Conservation (phyloP, 495 filamentous ascomycete species). For the Amphirosellinia nigrospora region DNA sequence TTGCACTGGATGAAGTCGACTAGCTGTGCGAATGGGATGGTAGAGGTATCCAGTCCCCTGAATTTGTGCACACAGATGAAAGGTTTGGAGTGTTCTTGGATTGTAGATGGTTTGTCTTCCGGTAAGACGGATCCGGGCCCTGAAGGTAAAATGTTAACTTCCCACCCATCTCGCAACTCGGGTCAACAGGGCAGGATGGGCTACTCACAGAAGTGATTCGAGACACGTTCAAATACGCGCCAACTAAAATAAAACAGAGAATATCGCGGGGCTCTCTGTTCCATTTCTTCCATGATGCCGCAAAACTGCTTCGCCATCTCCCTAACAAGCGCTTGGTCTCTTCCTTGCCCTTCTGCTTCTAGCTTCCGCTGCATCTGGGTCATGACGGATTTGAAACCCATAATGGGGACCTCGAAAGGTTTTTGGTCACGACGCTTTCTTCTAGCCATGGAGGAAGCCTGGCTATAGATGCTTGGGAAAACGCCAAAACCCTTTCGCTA, state of each 20-base stretch:
- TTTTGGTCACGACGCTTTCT: background rate
- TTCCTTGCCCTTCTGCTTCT: background rate
- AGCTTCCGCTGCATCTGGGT: background rate
- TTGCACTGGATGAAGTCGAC: conserved; percentile 1
- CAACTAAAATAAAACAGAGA: background rate
- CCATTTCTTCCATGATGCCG: background rate
- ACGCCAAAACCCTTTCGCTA: background rate
- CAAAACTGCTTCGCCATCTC: background rate
- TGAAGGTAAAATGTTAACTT: background rate
- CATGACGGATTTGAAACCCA: background rate
- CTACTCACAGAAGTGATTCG: conserved; percentile 11
- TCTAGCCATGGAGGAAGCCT: background rate
- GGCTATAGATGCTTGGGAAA: background rate
- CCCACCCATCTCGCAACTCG: background rate
- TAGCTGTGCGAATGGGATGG: background rate
- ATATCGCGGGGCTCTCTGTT: background rate
- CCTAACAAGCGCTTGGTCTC: background rate
- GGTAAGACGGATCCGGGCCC: background rate
- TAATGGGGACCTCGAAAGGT: background rate
- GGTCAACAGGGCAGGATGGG: background rate
- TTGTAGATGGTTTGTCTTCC: background rate
- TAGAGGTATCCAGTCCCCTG: background rate
- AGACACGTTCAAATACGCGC: background rate
- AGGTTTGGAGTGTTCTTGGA: background rate
- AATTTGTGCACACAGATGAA: background rate